Evolutionary conservation across 2,329 filamentous ascomycete species (phyloP), one percentile per base, ranked within the genome.

Genomic region (Uncinocarpus reesii): DNA sequence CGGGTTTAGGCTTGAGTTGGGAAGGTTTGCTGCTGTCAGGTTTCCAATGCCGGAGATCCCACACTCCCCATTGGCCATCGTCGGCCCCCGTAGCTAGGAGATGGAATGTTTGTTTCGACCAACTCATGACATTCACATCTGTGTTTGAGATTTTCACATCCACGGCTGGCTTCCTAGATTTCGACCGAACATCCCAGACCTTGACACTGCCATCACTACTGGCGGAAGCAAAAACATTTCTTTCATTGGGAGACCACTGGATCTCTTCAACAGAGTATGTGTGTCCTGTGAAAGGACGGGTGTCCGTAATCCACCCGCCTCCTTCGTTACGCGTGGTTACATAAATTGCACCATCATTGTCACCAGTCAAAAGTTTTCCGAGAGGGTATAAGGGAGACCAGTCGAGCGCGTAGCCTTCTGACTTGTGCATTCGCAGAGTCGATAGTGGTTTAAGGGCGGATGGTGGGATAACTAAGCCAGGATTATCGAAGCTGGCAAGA

Each of bases 11-110:
- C 70, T 74, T 77, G 57, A 66, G 60, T 41, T 65, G 71, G 48
- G 71, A 61, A 46, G 65, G 59, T 43, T 75, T 69, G 5, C 70
- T 70, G 26, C 71, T 64, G 54, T 71, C 73, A 2, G 81, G 80
- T 71, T 95, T 95, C 90, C 90, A 96, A 66, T 93, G 84, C 47
- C 92, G 79, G 60, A 98, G 71, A 66, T 98, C 92, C 92, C 92
- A 98, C 20, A 96, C 89, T 1, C 78, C 88, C 87, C 90, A 96
- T 46, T 83, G 81, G 31, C 92, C 92, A 62, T 95, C 87, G 61
- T 98, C 92, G 53, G 86, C 88, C 37, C 92, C 92, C 0, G 89
- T 88, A 1, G 90, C 90, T 29, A 98, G 80, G 29, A 98, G 78
- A 65, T 96, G 88, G 18, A 81, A 79, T 0, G 89, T 95, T 67